phyloP scores from a whole-genome alignment of 1,284 basidiomycete genomes.

The Puccinia coronata region DNA sequence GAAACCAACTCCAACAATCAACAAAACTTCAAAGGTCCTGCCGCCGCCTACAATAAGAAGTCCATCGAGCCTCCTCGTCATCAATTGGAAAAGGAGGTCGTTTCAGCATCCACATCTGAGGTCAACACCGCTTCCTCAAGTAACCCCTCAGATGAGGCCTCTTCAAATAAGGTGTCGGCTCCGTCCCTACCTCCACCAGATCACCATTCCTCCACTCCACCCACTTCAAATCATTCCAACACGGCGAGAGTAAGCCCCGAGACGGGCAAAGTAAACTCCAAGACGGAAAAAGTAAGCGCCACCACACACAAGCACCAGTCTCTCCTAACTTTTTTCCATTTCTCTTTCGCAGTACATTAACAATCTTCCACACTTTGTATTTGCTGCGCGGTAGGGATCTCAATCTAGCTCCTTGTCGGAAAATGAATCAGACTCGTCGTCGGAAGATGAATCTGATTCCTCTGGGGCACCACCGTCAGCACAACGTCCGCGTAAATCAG shows the following conservation, averaged over 20 bases:
- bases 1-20: neutral
- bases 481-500: neutral
- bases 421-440: too few relatives aligned
- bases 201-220: neutral
- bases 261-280: too few relatives aligned
- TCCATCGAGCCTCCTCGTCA: neutral
- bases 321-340: neutral
- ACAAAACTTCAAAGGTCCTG: neutral
- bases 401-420: slow-evolving; percentile 11
- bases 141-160: neutral
- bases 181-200: neutral
- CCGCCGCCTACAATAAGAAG: neutral
- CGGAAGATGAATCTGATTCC: slow-evolving; percentile 25
- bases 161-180: neutral
- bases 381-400: neutral
- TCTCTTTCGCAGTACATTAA: neutral
- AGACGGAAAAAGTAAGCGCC: too few relatives aligned
- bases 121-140: neutral
- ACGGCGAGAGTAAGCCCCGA: neutral
- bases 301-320: neutral
- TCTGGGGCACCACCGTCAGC: slow-evolving; percentile 24
- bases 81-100: neutral
- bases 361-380: neutral
- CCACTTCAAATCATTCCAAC: neutral
- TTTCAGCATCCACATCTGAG: neutral